phyloP scores from a whole-genome alignment of 805 yeast species.

The Saturnispora saitoi region DNA sequence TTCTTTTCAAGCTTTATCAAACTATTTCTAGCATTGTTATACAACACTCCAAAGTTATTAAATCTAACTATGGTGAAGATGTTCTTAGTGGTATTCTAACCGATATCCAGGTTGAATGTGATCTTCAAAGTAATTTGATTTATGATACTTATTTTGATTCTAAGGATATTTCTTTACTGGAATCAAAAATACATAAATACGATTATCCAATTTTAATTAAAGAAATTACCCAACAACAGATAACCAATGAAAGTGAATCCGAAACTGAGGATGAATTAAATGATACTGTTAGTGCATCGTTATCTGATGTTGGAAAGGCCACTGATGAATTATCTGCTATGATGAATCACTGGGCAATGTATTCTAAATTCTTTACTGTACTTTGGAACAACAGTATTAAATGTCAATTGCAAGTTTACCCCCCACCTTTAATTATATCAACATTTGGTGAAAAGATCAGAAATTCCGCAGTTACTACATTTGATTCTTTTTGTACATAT shows the following conservation, averaged over 20 bases:
- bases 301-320: slow-evolving; percentile 59
- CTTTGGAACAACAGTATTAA: slow-evolving; percentile 44
- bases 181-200: slow-evolving; percentile 50
- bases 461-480: slow-evolving; percentile 46
- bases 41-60: slow-evolving; percentile 78
- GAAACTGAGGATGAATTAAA: slow-evolving; percentile 13
- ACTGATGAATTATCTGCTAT: slow-evolving; percentile 67
- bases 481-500: slow-evolving; percentile 54
- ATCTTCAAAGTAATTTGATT: slow-evolving; percentile 84
- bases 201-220: slow-evolving; percentile 39
- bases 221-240: slow-evolving; percentile 25
- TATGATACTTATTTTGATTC: slow-evolving; percentile 79
- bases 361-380: slow-evolving; percentile 60
- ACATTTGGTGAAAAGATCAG: slow-evolving; percentile 49
- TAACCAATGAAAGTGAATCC: slow-evolving; percentile 21
- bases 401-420: slow-evolving; percentile 29
- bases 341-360: slow-evolving; percentile 79
- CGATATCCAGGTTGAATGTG: slow-evolving; percentile 78
- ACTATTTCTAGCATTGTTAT: slow-evolving; percentile 75
- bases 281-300: slow-evolving; percentile 31
- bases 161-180: slow-evolving; percentile 45
- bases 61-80: slow-evolving; percentile 56
- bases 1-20: slow-evolving; percentile 65
- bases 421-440: slow-evolving; percentile 45
- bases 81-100: slow-evolving; percentile 62